Base-by-base conservation (phyloP, 2,329 filamentous ascomycete species). In the Hypoxylon sp. region DNA sequence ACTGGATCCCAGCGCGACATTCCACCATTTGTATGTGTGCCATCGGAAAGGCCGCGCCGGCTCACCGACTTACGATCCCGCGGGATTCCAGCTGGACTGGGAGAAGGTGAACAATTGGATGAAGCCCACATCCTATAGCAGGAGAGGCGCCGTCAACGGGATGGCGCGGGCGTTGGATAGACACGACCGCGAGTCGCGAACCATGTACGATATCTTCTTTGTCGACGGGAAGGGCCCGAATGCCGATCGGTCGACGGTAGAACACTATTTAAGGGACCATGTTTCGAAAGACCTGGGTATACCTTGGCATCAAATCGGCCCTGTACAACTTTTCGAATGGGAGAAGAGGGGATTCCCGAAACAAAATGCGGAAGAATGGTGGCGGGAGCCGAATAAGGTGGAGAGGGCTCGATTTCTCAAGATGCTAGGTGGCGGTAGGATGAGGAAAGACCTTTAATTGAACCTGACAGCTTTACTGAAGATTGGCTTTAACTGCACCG, bases 231-330 rank as follows among this genome's bases (percentile, higher is more conserved):
- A 63, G 19, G 47, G 6, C 0, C 63, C 60, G 0, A 60, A 29
- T 2, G 48, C 35, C 1, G 21, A 57, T 13, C 1, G 15, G 0
- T 4, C 27, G 0, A 19, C 8, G 1, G 42, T 68, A 1, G 17
- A 32, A 1, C 0, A 56, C 2, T 69, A 69, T 24, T n/a, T 72
- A 5, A 71, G 68, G 39, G 75, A 75, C 17, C 69, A 68, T 6
- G 72, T 75, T 21, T 75, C 73, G 1, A 75, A 75, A 48, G 73
- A 75, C 17, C 66, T 75, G 6, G 69, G 61, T n/a, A 37, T 74
- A 0, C 72, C 74, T 2, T 69, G 51, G 55, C 72, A 73, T 17
- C 73, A 74, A 31, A 75, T 73, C 6, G 65, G 65, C 15, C 44
- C 68, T 1, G 17, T 51, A 1, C 58, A 73, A 2, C 62, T 74